phyloP scores from a whole-genome alignment of 495 filamentous ascomycete genomes.

The Ramalina intermedia region DNA sequence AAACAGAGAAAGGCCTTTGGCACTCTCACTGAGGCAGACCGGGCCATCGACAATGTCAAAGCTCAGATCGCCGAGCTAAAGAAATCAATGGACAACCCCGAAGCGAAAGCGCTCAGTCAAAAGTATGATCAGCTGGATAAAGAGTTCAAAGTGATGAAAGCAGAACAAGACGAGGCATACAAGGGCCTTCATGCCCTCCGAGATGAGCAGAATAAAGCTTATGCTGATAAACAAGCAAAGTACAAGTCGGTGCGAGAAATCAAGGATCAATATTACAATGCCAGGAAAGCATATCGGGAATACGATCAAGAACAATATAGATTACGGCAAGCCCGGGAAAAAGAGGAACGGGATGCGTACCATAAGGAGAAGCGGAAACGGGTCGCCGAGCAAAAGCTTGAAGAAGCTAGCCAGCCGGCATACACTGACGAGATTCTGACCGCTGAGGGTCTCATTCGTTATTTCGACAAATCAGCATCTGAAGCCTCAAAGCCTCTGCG shows the following conservation, averaged over 20 bases:
- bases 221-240: constrained; percentile 71
- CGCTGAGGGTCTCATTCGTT: constrained; percentile 70
- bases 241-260: constrained; percentile 62
- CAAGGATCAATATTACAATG: constrained; percentile 72
- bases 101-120: constrained; percentile 73
- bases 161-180: constrained; percentile 75
- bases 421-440: constrained; percentile 84
- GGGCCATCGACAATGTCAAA: constrained; percentile 72
- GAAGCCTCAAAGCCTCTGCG: constrained; percentile 31
- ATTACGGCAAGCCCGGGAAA: constrained; percentile 61
- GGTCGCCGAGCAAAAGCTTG: constrained; percentile 68
- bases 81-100: constrained; percentile 82
- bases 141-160: constrained; percentile 78
- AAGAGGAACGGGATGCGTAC: constrained; percentile 62
- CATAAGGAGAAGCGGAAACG: constrained; percentile 63
- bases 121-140: constrained; percentile 66
- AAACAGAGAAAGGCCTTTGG: constrained; percentile 85
- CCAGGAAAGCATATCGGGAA: constrained; percentile 59
- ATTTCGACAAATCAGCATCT: constrained; percentile 75
- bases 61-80: constrained; percentile 70
- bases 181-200: constrained; percentile 73
- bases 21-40: constrained; percentile 65
- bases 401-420: constrained; percentile 78
- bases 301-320: constrained; percentile 69
- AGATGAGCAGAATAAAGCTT: constrained; percentile 74